These are phyloP conservation scores for Phaffomyces thermotolerans DNA, from an alignment of 805 yeast species.

Conservation along the genomic window DNA sequence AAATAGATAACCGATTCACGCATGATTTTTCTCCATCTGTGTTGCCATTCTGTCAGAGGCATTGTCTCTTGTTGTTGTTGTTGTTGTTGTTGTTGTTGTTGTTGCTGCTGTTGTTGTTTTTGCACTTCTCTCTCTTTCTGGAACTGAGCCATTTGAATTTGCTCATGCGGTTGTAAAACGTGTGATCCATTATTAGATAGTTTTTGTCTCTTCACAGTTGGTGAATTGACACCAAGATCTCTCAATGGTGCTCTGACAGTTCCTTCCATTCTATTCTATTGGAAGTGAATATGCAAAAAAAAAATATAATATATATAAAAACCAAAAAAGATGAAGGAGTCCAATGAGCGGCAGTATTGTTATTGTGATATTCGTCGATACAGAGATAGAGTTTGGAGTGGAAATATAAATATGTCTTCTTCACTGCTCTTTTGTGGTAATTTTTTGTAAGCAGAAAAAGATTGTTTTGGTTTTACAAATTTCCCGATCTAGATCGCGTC, in stretches of 20 bases:
- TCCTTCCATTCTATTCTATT: slow-evolving; percentile 14
- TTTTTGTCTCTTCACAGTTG: slow-evolving; percentile 23
- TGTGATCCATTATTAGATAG: neutral
- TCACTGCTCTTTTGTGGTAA: neutral
- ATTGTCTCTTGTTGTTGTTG: slow-evolving; percentile 7
- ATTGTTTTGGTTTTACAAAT: slow-evolving; percentile 3
- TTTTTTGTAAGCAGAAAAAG: neutral
- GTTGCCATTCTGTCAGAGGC: slow-evolving; percentile 46
- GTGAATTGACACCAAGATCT: slow-evolving; percentile 23
- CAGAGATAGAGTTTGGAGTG: neutral
- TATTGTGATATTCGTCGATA: neutral
- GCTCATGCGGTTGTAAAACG: slow-evolving; percentile 1
- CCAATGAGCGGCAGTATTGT: neutral
- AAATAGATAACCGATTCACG: slow-evolving; percentile 49
- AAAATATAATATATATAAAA: neutral
- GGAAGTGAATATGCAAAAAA: neutral
- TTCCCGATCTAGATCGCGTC: slow-evolving; percentile 3
- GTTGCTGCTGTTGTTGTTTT: slow-evolving; percentile 2
- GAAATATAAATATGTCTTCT: neutral
- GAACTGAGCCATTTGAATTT: neutral
- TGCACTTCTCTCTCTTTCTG: neutral
- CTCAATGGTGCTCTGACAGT: slow-evolving; percentile 16
- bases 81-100: slow-evolving; percentile 3
- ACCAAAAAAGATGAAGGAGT: neutral
- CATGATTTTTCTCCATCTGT: slow-evolving; percentile 53